phyloP scores from a whole-genome alignment of 305 asterid species.

The Nicotiana rustica region DNA sequence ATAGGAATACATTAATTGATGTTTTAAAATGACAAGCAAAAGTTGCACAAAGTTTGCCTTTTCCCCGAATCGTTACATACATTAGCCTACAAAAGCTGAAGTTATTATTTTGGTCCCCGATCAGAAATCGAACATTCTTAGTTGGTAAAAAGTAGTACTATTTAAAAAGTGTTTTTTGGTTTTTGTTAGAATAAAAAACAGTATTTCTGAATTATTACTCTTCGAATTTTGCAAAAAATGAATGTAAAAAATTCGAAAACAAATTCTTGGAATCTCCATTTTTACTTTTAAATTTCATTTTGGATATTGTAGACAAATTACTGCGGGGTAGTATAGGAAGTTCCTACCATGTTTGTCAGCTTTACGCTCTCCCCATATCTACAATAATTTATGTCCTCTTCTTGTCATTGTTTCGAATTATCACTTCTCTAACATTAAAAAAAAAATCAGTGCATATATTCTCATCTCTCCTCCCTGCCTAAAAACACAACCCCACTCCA shows the following conservation, averaged over 20 bases:
- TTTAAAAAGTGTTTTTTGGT: neutral
- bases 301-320: neutral
- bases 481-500: neutral
- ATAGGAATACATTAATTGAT: neutral
- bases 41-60: conserved; percentile 4
- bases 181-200: too few species aligned
- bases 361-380: conserved; percentile 32
- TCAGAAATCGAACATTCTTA: neutral
- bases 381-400: conserved; percentile 35
- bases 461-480: neutral
- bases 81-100: conserved; percentile 1
- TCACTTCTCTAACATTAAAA: conserved; percentile 18
- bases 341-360: conserved; percentile 19
- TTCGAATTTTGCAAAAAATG: neutral
- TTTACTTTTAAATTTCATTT: too few species aligned
- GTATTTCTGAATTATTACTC: too few species aligned
- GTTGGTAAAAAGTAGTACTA: neutral
- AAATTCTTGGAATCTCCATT: neutral
- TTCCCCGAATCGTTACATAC: neutral
- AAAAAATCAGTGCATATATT: conserved; percentile 5
- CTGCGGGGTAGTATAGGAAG: conserved; percentile 47
- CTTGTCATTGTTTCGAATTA: conserved; percentile 35
- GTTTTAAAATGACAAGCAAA: conserved; percentile 2
- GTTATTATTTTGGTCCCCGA: neutral
- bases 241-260: neutral